Percentiles rank a stretch among this genome's conserved stretches.
Conservation (phyloP, 352 stramenopile species). For the Hyaloperonospora brassicae region DNA sequence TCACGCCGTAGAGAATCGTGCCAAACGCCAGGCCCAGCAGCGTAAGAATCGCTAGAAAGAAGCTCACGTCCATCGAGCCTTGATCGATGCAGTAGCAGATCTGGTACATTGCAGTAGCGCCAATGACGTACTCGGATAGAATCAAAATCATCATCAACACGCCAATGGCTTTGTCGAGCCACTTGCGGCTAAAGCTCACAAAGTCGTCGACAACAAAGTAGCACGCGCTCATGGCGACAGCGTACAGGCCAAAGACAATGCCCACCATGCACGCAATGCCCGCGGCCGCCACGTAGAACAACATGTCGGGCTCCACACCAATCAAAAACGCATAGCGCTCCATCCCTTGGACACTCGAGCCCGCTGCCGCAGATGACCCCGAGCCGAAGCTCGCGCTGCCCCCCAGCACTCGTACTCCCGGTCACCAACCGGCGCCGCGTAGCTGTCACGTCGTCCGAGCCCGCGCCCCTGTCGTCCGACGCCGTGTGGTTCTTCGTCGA, state of each 20-base stretch:
- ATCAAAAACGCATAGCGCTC: constrained; percentile 72
- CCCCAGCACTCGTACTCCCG: no score
- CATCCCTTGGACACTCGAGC: constrained; percentile 53
- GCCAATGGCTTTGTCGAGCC: constrained; percentile 71
- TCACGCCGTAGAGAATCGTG: constrained; percentile 69
- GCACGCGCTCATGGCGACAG: constrained; percentile 34
- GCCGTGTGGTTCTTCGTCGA: neutral
- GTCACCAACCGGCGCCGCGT: no score
- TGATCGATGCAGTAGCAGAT: constrained; percentile 78
- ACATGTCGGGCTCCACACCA: constrained; percentile 62
- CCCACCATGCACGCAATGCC: constrained; percentile 44
- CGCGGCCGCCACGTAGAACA: constrained; percentile 75
- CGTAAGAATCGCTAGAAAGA: constrained; percentile 58
- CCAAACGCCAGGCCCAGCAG: constrained; percentile 67
- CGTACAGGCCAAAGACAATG: constrained; percentile 43
- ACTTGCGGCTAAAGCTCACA: constrained; percentile 48
- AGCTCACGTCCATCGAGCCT: constrained; percentile 40
- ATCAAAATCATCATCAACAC: constrained; percentile 81
- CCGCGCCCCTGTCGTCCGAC: neutral
- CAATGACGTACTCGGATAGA: constrained; percentile 77
- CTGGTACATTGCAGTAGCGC: constrained; percentile 75
- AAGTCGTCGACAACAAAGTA: constrained; percentile 55
- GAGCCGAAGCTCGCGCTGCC: no score
- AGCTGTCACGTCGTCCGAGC: no score
- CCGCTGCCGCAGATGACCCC: constrained; percentile 2